Percentiles rank a stretch among this genome's conserved stretches.
phyloP scores from a whole-genome alignment of 306 rosid species.

The Acacia confusa region DNA sequence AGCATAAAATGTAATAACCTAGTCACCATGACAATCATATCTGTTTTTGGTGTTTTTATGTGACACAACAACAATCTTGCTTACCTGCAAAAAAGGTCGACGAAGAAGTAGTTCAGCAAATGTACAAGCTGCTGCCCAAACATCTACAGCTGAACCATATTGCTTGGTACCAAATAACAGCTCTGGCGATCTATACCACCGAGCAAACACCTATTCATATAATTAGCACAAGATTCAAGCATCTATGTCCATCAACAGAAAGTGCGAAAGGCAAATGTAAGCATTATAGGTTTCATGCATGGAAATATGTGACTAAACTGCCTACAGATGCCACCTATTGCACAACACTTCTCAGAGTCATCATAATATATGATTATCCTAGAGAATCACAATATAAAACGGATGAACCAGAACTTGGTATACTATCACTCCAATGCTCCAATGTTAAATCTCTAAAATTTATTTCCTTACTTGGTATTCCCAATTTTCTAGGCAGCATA shows the following conservation, averaged over 20 bases:
- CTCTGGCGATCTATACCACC: constrained; percentile 99
- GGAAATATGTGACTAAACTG: constrained; percentile 7
- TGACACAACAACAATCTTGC: neutral
- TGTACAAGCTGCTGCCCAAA: constrained; percentile 98
- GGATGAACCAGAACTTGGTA: neutral
- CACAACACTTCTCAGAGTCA: neutral
- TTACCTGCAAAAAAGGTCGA: constrained; percentile 88
- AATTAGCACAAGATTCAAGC: constrained; percentile 21
- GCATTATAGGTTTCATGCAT: neutral
- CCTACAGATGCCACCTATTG: constrained; percentile 5
- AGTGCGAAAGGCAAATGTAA: constrained; percentile 16
- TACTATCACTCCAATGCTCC: neutral
- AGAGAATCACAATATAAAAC: constrained; percentile 22
- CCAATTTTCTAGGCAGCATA: neutral
- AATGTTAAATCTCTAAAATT: neutral
- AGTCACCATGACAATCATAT: neutral
- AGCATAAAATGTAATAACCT: neutral
- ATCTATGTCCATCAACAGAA: constrained; percentile 22
- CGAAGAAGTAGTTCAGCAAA: constrained; percentile 91
- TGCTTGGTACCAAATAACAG: constrained; percentile 89
- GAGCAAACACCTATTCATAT: constrained; percentile 77
- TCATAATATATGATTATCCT: neutral
- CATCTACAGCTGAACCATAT: constrained; percentile 92
- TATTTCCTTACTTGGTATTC: neutral
- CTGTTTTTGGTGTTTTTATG: neutral